Conservation (phyloP, 2,329 filamentous ascomycete species). For the Incumbomyces delicatus region DNA sequence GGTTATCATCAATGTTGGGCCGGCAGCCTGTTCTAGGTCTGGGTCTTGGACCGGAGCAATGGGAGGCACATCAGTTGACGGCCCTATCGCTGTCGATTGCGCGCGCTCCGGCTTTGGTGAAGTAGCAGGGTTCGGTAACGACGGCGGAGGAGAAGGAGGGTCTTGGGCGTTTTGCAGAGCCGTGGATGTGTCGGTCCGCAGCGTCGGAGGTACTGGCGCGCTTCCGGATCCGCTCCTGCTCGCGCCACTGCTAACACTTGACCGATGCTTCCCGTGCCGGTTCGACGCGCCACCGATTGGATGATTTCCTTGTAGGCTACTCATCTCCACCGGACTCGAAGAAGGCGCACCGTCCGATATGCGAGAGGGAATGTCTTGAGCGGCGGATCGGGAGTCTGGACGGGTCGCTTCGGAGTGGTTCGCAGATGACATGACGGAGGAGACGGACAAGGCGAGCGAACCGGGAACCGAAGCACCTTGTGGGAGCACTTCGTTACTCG, state of each 20-base stretch:
- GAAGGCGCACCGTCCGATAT: slow-evolving; percentile 10
- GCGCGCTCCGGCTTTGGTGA: slow-evolving; percentile 11
- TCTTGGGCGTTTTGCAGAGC: slow-evolving; percentile 16
- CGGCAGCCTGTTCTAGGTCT: slow-evolving; percentile 17
- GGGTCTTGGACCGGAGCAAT: slow-evolving; percentile 31
- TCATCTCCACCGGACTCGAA: slow-evolving; percentile 18
- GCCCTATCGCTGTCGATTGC: slow-evolving; percentile 20
- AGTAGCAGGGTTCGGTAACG: slow-evolving; percentile 2
- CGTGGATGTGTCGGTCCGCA: slow-evolving; percentile 18
- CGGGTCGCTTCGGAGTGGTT: slow-evolving; percentile 1
- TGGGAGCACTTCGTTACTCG: not conserved
- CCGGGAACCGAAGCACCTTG: too few species aligned
- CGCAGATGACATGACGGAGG: not conserved
- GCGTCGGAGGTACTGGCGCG: slow-evolving; percentile 8
- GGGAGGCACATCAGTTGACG: slow-evolving; percentile 19
- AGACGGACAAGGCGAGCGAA: slow-evolving; percentile 3
- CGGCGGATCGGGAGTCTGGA: slow-evolving; percentile 8
- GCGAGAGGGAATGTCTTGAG: slow-evolving; percentile 13
- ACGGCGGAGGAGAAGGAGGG: slow-evolving; percentile 14
- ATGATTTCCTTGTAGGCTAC: slow-evolving; percentile 7
- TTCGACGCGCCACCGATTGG: not conserved
- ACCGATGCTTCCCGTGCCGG: slow-evolving; percentile 6
- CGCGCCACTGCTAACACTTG: not conserved
- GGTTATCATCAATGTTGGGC: slow-evolving; percentile 51
- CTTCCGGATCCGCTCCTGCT: not conserved